Conservation (phyloP, 495 filamentous ascomycete genomes). For the Penicillium argentinense region DNA sequence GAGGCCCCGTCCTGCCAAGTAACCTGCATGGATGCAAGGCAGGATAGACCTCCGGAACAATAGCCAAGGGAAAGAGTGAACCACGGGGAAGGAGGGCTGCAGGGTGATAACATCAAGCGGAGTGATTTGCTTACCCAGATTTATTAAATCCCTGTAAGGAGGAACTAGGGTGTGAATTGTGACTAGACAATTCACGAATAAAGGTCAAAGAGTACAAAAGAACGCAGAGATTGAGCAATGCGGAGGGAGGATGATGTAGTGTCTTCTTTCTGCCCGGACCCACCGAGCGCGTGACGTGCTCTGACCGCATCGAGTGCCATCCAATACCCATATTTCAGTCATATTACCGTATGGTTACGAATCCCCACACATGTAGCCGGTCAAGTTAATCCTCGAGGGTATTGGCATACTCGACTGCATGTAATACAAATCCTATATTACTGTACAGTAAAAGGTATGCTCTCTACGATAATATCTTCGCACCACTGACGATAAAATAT, state of each 20-base stretch:
- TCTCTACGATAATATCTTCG: too few relatives aligned
- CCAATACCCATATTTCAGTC: constrained; percentile 7
- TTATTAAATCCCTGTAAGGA: constrained; percentile 4
- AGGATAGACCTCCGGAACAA: constrained; percentile 1
- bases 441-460: too few relatives aligned
- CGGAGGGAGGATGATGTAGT: constrained; percentile 40
- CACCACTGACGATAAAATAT: too few relatives aligned
- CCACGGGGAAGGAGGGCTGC: constrained; percentile 2
- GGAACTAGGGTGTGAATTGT: constrained; percentile 11
- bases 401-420: too few relatives aligned
- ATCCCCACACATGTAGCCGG: too few relatives aligned
- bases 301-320: constrained; percentile 32
- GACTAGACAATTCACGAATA: constrained; percentile 4
- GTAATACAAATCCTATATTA: too few relatives aligned
- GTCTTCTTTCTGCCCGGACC: constrained; percentile 43
- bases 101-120: constrained; percentile 20
- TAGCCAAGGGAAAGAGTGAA: constrained; percentile 9
- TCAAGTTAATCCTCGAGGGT: too few relatives aligned
- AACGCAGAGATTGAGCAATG: too few relatives aligned
- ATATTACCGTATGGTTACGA: constrained; percentile 30
- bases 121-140: constrained; percentile 27
- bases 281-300: constrained; percentile 44
- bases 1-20: constrained; percentile 1
- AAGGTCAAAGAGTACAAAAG: constrained; percentile 11
- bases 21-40: constrained; percentile 18